Conservation (phyloP, 495 filamentous ascomycete genomes). For the Amorphotheca resinae region DNA sequence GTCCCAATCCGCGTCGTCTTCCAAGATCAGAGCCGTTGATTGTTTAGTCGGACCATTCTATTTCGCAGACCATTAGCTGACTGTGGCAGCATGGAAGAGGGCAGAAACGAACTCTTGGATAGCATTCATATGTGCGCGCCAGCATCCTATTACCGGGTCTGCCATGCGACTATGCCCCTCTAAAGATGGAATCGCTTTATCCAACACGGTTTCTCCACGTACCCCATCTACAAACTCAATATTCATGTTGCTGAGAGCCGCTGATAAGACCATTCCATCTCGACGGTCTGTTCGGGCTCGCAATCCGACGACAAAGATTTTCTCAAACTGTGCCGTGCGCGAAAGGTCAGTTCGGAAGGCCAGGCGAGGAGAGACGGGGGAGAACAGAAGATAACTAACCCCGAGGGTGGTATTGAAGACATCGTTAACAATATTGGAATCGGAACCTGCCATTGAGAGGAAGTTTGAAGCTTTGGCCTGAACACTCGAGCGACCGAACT, state of each 20-base stretch:
- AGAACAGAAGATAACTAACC: conserved; percentile 13
- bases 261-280: conserved; percentile 43
- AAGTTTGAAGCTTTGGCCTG: too few relatives aligned
- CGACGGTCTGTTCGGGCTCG: conserved; percentile 48
- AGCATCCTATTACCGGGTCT: conserved; percentile 24
- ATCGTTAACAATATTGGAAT: conserved; percentile 3
- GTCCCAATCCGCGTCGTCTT: conserved; percentile 39
- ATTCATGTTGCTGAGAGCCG: conserved; percentile 37
- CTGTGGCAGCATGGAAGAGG: background rate
- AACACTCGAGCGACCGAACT: too few relatives aligned
- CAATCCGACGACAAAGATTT: conserved; percentile 50
- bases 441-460: too few relatives aligned
- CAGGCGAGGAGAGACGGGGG: too few relatives aligned
- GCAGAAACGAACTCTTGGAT: conserved; percentile 21
- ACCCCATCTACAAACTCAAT: conserved; percentile 45
- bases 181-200: conserved; percentile 21
- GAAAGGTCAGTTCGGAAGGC: too few relatives aligned
- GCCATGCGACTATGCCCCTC: conserved; percentile 11
- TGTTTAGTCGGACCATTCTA: conserved; percentile 29
- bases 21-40: conserved; percentile 33
- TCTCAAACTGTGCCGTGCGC: conserved; percentile 34
- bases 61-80: background rate
- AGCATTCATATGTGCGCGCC: conserved; percentile 35
- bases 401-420: conserved; percentile 23
- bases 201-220: conserved; percentile 27